Evolutionary conservation across 2,329 filamentous ascomycete genomes (phyloP), one percentile per base, ranked within the genome.

Genomic region (Xylaria sp.): DNA sequence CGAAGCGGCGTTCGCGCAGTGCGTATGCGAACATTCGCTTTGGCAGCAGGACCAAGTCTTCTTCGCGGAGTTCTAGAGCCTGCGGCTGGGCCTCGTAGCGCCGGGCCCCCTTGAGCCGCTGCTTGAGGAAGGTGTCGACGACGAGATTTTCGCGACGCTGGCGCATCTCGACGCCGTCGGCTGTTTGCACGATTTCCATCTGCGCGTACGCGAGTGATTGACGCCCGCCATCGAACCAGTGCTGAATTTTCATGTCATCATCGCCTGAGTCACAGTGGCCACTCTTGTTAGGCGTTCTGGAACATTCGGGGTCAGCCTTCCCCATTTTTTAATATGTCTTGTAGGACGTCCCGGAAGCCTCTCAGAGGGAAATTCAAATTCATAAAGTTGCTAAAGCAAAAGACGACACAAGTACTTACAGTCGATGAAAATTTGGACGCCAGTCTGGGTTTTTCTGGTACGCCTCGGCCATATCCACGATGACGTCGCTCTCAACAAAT

Each of bases 11-110:
- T 66, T 79, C 77, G 0, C 77, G 74, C 1, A 80, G 68, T 1
- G 74, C 76, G 23, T 79, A 80, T 0, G 75, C 76, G 23, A 79
- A 79, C 72, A 80, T 74, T 4, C 77, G 76, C 70, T 75, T 76
- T 7, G 78, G 78, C 0, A 80, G 72, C 1, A 80, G 72, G 0
- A 76, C 72, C 2, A 73, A 66, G 46, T 74, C 72, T 15, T 71
- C 68, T 19, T 72, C 68, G 51, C 67, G 68, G n/a, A 73, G 65
- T 31, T 68, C 67, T 4, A 67, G 46, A 3, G 62, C 64, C 13
- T 64, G 59, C 9, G 72, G 70, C 60, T 77, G 73, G 11, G 69
- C 71, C 66, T 78, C 74, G 44, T 74, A 74, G 0, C 66, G 71
- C 43, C 74, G 73, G 9, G 70, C 71, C 27, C 75, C 77, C 65